Evolutionary conservation across 1,284 basidiomycete genomes (phyloP), one percentile per base, ranked within the genome.

Genomic region (Ceratobasidium sp.): DNA sequence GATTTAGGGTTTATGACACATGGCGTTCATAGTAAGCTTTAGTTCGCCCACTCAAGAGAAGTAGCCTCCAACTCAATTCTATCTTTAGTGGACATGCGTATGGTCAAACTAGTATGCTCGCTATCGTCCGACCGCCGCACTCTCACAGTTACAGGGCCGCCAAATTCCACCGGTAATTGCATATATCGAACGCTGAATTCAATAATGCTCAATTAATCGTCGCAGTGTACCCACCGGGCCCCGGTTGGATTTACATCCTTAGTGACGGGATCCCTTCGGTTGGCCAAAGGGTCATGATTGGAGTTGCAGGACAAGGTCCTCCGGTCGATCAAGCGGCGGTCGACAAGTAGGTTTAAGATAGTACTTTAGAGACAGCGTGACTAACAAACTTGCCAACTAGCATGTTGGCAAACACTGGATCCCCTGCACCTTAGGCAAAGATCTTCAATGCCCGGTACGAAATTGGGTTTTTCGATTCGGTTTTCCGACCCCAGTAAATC

Each of bases 1-100:
- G 90, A 95, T 77, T 89, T 93, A 18, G 96, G 95, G 0, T 97
- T 96, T 87, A 94, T 94, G 1, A 97, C 95, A 0, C 95, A 97
- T 86, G 90, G 90, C 20, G 70, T 72, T 13, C 70, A 72, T 26
- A 72, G 69, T 71, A 23, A 23, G 69, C 60, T n/a, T 39, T 56
- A 12, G 26, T 7, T 58, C 49, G 33, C 33, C 33, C 33, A 33
- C 33, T 33, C 33, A 33, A 33, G 33, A 33, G 33, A 33, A 33
- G 33, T 33, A 33, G 33, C 33, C 33, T 33, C 33, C 33, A 33
- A 33, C 33, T 33, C 33, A 33, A 33, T 51, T 51, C 20, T 33
- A 33, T 33, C 33, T 33, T 33, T 4, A 33, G 33, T 93, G 56
- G 94, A 94, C 83, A 89, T 89, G n/a, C 91, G 94, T 26, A 84